A percentile compares a stretch with the other conserved stretches of the same genome.
These are phyloP conservation scores for Talaromyces marneffei DNA, from an alignment of 2,329 filamentous ascomycete species.

Conservation along the genomic window DNA sequence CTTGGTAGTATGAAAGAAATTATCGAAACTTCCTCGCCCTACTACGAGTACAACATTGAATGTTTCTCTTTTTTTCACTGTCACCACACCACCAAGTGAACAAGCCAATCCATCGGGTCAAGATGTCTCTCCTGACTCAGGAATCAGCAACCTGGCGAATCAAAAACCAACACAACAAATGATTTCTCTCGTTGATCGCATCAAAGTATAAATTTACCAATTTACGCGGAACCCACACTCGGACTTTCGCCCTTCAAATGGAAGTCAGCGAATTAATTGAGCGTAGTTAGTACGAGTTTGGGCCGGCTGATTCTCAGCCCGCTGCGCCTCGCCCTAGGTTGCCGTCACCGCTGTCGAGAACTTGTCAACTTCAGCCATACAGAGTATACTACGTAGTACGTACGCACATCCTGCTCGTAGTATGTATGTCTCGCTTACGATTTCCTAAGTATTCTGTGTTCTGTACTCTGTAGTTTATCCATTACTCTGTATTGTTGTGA, in stretches of 20 bases:
- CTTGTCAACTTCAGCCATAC: too few species aligned
- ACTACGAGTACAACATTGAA: too few species aligned
- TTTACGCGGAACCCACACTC: not conserved
- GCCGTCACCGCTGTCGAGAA: not conserved
- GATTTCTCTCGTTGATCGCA: not conserved
- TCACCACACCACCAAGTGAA: not conserved
- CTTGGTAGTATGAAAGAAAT: not conserved
- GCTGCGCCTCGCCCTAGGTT: not conserved
- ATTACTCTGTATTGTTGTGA: not conserved
- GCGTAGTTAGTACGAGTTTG: not conserved
- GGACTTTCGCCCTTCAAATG: not conserved
- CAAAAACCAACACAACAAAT: not conserved
- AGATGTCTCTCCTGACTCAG: not conserved
- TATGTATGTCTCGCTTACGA: not conserved
- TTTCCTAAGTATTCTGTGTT: too few species aligned
- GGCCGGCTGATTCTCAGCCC: not conserved
- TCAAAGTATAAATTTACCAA: not conserved
- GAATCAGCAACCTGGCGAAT: not conserved
- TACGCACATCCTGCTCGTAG: not conserved
- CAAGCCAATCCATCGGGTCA: not conserved
- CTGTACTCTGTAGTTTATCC: not conserved
- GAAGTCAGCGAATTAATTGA: not conserved
- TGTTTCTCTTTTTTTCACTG: not conserved
- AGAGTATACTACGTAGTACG: not conserved
- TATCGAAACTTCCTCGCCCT: not conserved